Base-by-base conservation (phyloP, 352 stramenopile species). In the Globisporangium okanoganense region DNA sequence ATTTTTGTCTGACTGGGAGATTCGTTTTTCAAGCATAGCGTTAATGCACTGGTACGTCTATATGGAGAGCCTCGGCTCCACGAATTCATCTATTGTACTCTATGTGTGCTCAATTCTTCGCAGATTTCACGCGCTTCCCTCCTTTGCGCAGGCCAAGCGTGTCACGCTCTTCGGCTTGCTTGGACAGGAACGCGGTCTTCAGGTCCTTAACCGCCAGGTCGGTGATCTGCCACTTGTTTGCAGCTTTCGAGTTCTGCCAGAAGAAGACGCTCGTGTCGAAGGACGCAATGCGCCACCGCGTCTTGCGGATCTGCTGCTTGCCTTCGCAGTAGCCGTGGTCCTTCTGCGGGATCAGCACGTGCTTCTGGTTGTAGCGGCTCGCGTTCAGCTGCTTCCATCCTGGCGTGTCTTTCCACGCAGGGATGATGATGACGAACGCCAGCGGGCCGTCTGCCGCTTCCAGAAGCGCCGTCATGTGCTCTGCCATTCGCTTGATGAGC, bases 221-320 rank as follows among this genome's bases (percentile, higher is more conserved):
- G 7, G 82, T 90, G 45, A 95, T 75, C 16, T 73, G 71, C 86
- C 83, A 95, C 58, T 87, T 79, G 49, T 55, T 75, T 33, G 60
- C 70, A 3, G 86, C 95, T 51, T 83, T 84, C 25, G 73, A 66
- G 64, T 98, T 98, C 65, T 98, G 95, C 75, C 95, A 95, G 67
- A 98, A 98, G 69, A 98, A 98, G 6, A 98, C 78, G 64, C 90
- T 98, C 27, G 95, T 98, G 66, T 98, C 92, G 67, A 98, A 98
- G 10, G 93, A 98, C 50, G 91, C 87, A 29, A 97, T 90, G 27
- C 90, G 87, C 82, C 88, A 96, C 8, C 85, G 76, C 24, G 80
- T 95, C 64, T 87, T 88, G 27, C 90, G 79, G 51, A 95, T 87
- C 56, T 97, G 90, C 67, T 97, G 89, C 58, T 94, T 95, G 55